Conservation (phyloP, 1,284 basidiomycete genomes). For the Calocybe gambosa region DNA sequence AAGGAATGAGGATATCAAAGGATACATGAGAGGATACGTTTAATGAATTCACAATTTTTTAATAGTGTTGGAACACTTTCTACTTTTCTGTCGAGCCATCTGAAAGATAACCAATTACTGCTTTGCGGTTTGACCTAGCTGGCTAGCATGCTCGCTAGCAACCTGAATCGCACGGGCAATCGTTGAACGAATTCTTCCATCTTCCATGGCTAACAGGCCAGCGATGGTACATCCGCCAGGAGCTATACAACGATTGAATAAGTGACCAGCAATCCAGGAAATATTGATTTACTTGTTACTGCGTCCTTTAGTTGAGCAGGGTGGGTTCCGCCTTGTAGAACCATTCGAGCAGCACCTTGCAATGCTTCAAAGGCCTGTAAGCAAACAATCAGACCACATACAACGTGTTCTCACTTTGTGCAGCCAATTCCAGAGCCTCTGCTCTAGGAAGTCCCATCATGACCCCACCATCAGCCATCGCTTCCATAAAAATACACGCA, state of each 20-base stretch:
- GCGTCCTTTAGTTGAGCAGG: constrained; percentile 97
- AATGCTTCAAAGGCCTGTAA: constrained; percentile 52
- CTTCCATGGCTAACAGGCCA: constrained; percentile 90
- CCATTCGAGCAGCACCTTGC: constrained; percentile 97
- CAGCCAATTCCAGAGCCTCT: constrained; percentile 92
- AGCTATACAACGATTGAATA: constrained; percentile 42
- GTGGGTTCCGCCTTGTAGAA: constrained; percentile 80
- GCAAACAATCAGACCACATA: constrained; percentile 1
- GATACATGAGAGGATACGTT: background rate
- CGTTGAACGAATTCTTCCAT: constrained; percentile 89
- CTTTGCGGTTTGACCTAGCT: constrained; percentile 62
- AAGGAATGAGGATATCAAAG: constrained; percentile 18
- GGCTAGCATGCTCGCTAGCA: constrained; percentile 82
- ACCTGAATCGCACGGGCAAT: constrained; percentile 95
- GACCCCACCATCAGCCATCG: constrained; percentile 98
- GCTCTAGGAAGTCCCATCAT: constrained; percentile 98
- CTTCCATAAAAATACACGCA: constrained; percentile 94
- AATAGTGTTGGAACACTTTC: background rate
- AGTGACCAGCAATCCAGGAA: background rate
- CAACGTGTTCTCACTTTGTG: constrained; percentile 69
- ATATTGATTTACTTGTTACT: constrained; percentile 77
- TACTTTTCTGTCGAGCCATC: background rate
- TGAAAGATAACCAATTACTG: constrained; percentile 15
- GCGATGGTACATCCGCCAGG: constrained; percentile 99
- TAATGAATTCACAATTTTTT: background rate